phyloP scores from a whole-genome alignment of 1,139 yeast species.

The Hansenula sp. region DNA sequence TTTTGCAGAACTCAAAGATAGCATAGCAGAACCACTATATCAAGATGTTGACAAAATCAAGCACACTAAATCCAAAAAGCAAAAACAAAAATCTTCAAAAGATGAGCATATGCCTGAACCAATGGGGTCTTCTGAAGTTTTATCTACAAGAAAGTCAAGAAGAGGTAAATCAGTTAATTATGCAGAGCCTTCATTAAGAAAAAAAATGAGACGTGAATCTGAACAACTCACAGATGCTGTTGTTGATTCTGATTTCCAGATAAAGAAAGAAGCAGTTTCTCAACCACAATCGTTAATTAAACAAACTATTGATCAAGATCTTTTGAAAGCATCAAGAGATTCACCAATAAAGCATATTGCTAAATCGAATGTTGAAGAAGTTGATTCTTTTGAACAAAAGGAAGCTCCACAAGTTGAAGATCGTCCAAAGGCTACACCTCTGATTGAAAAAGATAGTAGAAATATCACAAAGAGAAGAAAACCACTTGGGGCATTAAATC shows the following conservation, averaged over 20 bases:
- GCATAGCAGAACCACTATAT: conserved; percentile 13
- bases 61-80: conserved; percentile 25
- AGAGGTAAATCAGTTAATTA: conserved; percentile 58
- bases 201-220: conserved; percentile 68
- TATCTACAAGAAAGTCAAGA: conserved; percentile 29
- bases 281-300: not conserved
- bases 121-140: conserved; percentile 12
- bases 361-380: no score
- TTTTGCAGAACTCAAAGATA: conserved; percentile 13
- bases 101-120: conserved; percentile 35
- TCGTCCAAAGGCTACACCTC: conserved; percentile 3
- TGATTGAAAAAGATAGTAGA: conserved; percentile 15
- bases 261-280: not conserved
- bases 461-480: conserved; percentile 23
- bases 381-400: no score
- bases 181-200: conserved; percentile 61
- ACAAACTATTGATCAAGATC: not conserved
- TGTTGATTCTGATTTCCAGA: conserved; percentile 9
- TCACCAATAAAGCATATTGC: conserved; percentile 1
- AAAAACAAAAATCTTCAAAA: conserved; percentile 24
- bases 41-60: conserved; percentile 17
- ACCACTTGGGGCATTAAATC: conserved; percentile 13
- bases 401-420: not conserved
- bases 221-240: conserved; percentile 56
- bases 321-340: conserved; percentile 4